A percentile compares a stretch with the other conserved stretches of the same genome.
Evolutionary conservation across 257 asterid species (phyloP).

Genomic region (Rauvolfia tetraphylla): DNA sequence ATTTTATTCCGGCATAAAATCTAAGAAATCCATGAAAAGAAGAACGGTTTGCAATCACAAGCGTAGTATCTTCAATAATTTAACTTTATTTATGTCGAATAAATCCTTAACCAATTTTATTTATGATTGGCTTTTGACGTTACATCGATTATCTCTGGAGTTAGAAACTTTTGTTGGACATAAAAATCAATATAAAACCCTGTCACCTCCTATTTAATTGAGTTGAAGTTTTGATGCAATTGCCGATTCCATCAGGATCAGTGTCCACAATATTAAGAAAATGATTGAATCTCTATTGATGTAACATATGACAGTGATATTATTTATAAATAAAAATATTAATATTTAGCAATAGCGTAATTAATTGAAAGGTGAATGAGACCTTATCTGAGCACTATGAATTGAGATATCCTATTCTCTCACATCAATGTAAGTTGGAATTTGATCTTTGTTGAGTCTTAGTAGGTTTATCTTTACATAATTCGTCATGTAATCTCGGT

Average conservation of each 20-base stretch:
- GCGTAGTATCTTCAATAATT: not conserved
- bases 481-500: too few relatives aligned
- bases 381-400: too few relatives aligned
- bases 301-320: not conserved
- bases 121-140: not conserved
- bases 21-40: slow-evolving; percentile 1
- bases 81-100: not conserved
- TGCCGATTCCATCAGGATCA: not conserved
- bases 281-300: not conserved
- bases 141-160: not conserved
- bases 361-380: too few relatives aligned
- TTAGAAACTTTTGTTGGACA: not conserved
- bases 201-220: not conserved
- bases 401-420: too few relatives aligned
- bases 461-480: too few relatives aligned
- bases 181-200: not conserved
- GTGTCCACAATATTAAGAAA: not conserved
- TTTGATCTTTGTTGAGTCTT: too few relatives aligned
- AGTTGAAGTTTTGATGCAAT: not conserved
- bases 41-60: not conserved
- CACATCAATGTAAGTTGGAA: too few relatives aligned
- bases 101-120: not conserved
- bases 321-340: not conserved
- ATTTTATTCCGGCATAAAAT: slow-evolving; percentile 14
- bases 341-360: too few relatives aligned